Base-by-base conservation (phyloP, 2,329 filamentous ascomycete species). In the Metarhizium sp. region DNA sequence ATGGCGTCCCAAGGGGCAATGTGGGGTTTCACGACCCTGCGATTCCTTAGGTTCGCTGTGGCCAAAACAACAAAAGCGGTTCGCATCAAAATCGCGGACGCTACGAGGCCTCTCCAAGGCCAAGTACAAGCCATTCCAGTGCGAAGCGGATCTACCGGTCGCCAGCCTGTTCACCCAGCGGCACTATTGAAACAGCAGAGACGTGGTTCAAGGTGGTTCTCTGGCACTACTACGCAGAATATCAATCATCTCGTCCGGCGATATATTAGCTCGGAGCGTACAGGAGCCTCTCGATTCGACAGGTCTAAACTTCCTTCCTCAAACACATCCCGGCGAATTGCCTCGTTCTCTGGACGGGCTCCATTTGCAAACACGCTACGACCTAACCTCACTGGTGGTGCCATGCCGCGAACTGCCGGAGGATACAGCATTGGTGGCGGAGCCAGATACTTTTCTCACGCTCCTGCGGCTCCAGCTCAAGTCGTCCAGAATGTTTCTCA, bases 401-500 rank as follows among this genome's bases (percentile, higher is more conserved):
- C 90, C 29, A 75, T 96, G 48, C 86, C 89, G 38, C 84, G 92
- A 55, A 90, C 89, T 43, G 89, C 92, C 7, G 91, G 92, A 61
- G 94, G 94, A n/a, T 99, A 99, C 68, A 79, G 79, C 60, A 74
- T 89, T 43, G 73, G 79, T 55, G 89, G 89, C 34, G 84, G 88
- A 61, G 88, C 85, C 29, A 82, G 92, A 61, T 92, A 92, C 75
- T 97, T 97, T 73, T 95, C 90, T 1, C 92, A 96, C 72, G 82
- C 85, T 1, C 90, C 92, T 1, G 87, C 89, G 10, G 83, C 86
- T 7, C 91, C 90, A 43, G 90, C 92, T 1, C 90, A 97, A 69
- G 90, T 97, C 50, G 82, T 97, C 52, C 88, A 94, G 70, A 96
- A 96, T 71, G 92, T 96, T n/a, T 95, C 90, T 13, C 86, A 91